Evolutionary conservation across 2,329 filamentous ascomycete species (phyloP).

Genomic region (Pyricularia pennisetigena): DNA sequence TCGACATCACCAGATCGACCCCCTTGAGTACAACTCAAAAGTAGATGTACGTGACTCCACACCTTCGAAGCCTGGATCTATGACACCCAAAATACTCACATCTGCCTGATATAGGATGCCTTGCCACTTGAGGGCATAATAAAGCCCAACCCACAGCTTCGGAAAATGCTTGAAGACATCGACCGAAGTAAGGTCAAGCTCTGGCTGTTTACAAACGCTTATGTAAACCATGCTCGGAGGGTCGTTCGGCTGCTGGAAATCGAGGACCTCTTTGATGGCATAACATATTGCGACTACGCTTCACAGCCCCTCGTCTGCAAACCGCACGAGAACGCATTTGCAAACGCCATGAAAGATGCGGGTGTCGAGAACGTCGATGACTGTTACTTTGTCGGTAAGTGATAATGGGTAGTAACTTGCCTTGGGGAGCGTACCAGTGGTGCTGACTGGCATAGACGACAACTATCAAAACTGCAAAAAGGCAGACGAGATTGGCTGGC

Average conservation of each 20-base stretch:
- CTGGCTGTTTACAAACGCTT: slow-evolving; percentile 97
- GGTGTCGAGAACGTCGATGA: slow-evolving; percentile 56
- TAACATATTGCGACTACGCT: slow-evolving; percentile 90
- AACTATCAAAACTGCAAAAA: slow-evolving; percentile 72
- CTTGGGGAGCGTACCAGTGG: neutral
- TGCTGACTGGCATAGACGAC: slow-evolving; percentile 52
- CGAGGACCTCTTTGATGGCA: slow-evolving; percentile 85
- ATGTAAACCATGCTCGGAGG: slow-evolving; percentile 74
- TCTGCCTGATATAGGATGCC: slow-evolving; percentile 50
- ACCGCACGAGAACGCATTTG: slow-evolving; percentile 72
- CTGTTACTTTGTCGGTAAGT: slow-evolving; percentile 88
- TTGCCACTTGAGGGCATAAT: slow-evolving; percentile 80
- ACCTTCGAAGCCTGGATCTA: too few species aligned
- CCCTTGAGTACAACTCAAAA: slow-evolving; percentile 85
- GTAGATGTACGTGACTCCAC: slow-evolving; percentile 50
- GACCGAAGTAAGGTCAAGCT: slow-evolving; percentile 75
- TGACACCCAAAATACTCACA: neutral
- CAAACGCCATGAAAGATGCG: slow-evolving; percentile 81
- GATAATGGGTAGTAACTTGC: neutral
- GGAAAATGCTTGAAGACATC: slow-evolving; percentile 69
- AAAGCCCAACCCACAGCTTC: slow-evolving; percentile 64
- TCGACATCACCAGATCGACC: slow-evolving; percentile 88
- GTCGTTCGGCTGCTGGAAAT: slow-evolving; percentile 74
- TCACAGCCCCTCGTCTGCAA: slow-evolving; percentile 73
- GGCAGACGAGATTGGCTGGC: slow-evolving; percentile 77